A percentile compares a stretch with the other conserved stretches of the same genome.
These are phyloP conservation scores for Pseudocercospora musae DNA, from an alignment of 2,329 filamentous ascomycete genomes.

Conservation along the genomic window DNA sequence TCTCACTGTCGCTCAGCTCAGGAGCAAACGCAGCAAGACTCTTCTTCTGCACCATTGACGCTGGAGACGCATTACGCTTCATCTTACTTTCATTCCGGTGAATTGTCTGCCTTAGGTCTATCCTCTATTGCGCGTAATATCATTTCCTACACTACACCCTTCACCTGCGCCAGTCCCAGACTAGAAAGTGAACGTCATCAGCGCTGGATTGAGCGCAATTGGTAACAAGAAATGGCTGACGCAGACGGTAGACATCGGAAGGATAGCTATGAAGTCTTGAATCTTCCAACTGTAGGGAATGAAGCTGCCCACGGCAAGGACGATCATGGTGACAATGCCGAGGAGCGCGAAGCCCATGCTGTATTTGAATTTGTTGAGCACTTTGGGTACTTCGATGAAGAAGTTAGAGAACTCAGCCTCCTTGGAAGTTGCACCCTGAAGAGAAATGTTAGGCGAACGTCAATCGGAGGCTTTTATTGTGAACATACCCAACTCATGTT, in stretches of 20 bases:
- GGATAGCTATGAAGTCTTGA: constrained; percentile 59
- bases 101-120: not conserved
- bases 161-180: not conserved
- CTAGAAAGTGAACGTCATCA: constrained; percentile 77
- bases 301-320: constrained; percentile 62
- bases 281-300: constrained; percentile 58
- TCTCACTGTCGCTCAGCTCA: too few relatives aligned
- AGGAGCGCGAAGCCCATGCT: constrained; percentile 61
- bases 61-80: not conserved
- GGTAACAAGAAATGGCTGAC: constrained; percentile 68
- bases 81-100: not conserved
- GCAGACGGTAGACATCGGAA: constrained; percentile 71
- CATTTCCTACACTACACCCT: not conserved
- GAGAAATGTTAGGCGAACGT: not conserved
- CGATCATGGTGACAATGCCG: constrained; percentile 60
- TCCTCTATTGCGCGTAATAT: not conserved
- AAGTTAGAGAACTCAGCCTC: constrained; percentile 79
- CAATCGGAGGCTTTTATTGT: not conserved
- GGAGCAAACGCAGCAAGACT: not conserved
- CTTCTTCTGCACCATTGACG: not conserved
- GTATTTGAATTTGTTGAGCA: constrained; percentile 75
- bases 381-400: constrained; percentile 77
- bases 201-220: constrained; percentile 70
- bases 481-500: constrained; percentile 67
- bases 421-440: constrained; percentile 69